Percentiles rank a stretch among this genome's conserved stretches.
Conservation (phyloP, 306 rosid species). For the peach (Prunus persica) region Prunus_persica_NCBIv2 NC_034013.1:13668501-13669000, state of each 20-base stretch:
- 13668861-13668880: conserved; percentile 4
- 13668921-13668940: not conserved
- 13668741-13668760: conserved; percentile 26
- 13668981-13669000: too few relatives aligned
- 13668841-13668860: conserved; percentile 4
- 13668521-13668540: conserved; percentile 48
- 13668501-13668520: conserved; percentile 49
- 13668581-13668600: conserved; percentile 14
- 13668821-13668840: conserved; percentile 12
- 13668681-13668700: not conserved
- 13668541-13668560: conserved; percentile 6
- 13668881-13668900: not conserved
- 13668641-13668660: not conserved
- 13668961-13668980: not conserved
- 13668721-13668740: conserved; percentile 9
- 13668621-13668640: not conserved
- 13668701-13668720: not conserved
- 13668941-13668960: not conserved
- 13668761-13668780: conserved; percentile 20
- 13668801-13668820: conserved; percentile 8
- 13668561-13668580: not conserved
- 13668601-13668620: conserved; percentile 12
- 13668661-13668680: not conserved
- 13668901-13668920: not conserved
- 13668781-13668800: conserved; percentile 13